Base-by-base conservation (phyloP, 1,284 basidiomycete genomes). In the Melanopsichium pennsylvanicum region DNA sequence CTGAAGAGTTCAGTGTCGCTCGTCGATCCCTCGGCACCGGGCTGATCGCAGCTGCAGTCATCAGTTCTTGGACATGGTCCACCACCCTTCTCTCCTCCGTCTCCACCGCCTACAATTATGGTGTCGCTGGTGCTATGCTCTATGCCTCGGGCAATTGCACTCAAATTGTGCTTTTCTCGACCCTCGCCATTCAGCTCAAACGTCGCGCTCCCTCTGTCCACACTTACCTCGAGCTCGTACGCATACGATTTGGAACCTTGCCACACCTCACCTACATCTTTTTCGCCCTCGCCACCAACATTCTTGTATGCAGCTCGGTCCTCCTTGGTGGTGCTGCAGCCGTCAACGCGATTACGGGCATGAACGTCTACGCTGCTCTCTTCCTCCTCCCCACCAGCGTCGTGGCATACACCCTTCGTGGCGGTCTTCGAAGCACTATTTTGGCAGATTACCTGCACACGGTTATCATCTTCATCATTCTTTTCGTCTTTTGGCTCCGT, bases 391-490 rank as follows among this genome's bases (percentile, higher is more conserved):
- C 75, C 2, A 36, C 51, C 32, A 61, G 56, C n/a, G 75, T 76
- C 36, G 63, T 72, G 2, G 73, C 75, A 9, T 76, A 76, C 42
- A 75, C 73, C 5, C 59, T 76, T 3, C 57, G 60, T 12, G 73
- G 70, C 18, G 75, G 75, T 31, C 51, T 76, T 16, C 56, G 75
- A 15, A 60, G 51, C 54, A 67, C 62, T 9, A 66, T 75, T 33
- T 44, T 76, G 12, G 75, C 75, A 16, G 73, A 76, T 40, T 76
- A 75, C 49, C 58, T 75, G 23, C 75, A 76, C 46, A 76, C 75
- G 5, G 49, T 73, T 40, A 70, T 76, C 64, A 75, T 76, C 59
- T 75, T 76, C 36, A 49, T 75, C 35, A 74, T 76, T 41, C 55
- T 76, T 18, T 75, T 75, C 46, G 45, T 64, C 31, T 52, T 76